phyloP scores from a whole-genome alignment of 352 stramenopile species.

The Pythium biforme region DNA sequence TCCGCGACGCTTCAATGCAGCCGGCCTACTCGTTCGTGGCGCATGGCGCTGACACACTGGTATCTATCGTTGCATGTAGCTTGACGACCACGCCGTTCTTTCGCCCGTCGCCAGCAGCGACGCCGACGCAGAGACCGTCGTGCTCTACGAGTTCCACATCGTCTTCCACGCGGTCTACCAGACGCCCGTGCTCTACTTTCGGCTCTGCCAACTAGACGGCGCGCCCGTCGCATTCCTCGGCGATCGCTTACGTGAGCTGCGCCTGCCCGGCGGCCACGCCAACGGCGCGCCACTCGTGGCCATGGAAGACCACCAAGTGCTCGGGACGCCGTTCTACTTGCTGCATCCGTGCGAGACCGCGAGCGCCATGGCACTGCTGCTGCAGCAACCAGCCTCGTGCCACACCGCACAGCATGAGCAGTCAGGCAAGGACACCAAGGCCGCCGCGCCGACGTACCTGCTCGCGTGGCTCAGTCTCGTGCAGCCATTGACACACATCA shows the following conservation, averaged over 20 bases:
- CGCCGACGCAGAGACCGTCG: slow-evolving; percentile 22
- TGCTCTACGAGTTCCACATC: slow-evolving; percentile 79
- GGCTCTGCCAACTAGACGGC: slow-evolving; percentile 38
- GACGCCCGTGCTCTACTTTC: slow-evolving; percentile 76
- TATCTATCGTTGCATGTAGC: not conserved
- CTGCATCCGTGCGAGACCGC: slow-evolving; percentile 80
- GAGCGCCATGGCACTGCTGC: slow-evolving; percentile 59
- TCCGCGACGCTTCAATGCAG: too few species aligned
- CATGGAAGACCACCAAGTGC: slow-evolving; percentile 69
- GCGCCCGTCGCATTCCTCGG: slow-evolving; percentile 24
- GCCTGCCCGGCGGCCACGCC: slow-evolving; percentile 37
- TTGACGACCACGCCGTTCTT: slow-evolving; percentile 3
- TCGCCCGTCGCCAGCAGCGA: not conserved
- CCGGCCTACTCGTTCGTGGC: too few species aligned
- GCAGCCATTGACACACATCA: slow-evolving; percentile 56
- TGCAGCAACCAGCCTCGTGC: slow-evolving; percentile 21
- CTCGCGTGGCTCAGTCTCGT: slow-evolving; percentile 77
- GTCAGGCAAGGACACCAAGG: not conserved
- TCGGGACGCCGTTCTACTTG: slow-evolving; percentile 67
- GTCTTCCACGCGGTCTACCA: slow-evolving; percentile 79
- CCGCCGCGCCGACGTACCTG: slow-evolving; percentile 36
- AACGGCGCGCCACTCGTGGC: slow-evolving; percentile 42
- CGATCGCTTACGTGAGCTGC: slow-evolving; percentile 8
- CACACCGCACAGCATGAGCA: not conserved
- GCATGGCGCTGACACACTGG: not conserved